phyloP scores from a whole-genome alignment of 2,329 filamentous ascomycete species.

The Aspergillus hiratsukae region DNA sequence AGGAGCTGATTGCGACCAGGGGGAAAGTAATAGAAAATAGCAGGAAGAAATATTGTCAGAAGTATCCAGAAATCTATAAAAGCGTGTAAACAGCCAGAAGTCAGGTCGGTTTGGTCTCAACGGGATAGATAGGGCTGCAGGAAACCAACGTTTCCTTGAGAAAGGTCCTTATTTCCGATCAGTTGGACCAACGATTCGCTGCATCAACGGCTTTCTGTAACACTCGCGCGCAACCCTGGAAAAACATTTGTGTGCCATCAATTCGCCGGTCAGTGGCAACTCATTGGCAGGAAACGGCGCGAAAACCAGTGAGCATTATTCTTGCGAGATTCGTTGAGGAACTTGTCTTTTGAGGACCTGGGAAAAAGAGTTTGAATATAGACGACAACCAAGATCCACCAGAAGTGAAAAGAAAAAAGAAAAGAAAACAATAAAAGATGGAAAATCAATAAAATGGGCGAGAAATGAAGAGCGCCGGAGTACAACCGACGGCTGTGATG shows the following conservation, averaged over 20 bases:
- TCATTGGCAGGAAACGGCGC: constrained; percentile 15
- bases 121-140: constrained; percentile 4
- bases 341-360: not conserved
- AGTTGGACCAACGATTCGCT: constrained; percentile 5
- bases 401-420: constrained; percentile 6
- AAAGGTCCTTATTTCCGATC: constrained; percentile 1
- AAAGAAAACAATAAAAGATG: constrained; percentile 1
- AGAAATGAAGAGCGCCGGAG: not conserved
- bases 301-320: constrained; percentile 19
- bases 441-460: not conserved
- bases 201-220: constrained; percentile 10
- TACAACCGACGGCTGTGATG: not conserved
- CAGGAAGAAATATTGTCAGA: not conserved
- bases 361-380: not conserved
- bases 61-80: not conserved
- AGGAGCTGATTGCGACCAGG: not conserved
- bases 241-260: constrained; percentile 18
- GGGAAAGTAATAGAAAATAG: constrained; percentile 7
- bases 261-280: constrained; percentile 18
- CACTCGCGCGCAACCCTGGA: constrained; percentile 12
- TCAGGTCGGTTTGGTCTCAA: not conserved
- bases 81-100: not conserved
- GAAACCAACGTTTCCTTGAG: not conserved
- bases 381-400: not conserved
- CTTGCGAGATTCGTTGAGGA: constrained; percentile 4